Evolutionary conservation across 345 rosid species (phyloP).

Genomic region (Zanthoxylum bungeanum): DNA sequence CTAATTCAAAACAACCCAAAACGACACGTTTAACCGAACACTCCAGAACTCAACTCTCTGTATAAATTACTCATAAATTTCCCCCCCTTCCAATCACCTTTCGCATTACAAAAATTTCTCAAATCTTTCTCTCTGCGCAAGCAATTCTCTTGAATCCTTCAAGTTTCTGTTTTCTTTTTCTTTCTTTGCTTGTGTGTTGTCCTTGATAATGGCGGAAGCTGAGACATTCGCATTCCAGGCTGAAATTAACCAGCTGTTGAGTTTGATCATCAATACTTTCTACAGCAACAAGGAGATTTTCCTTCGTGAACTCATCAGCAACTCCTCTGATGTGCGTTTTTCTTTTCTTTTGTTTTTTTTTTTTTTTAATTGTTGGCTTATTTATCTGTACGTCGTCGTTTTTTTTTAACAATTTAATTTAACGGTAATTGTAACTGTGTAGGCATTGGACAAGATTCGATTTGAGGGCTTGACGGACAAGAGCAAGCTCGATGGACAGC

Average conservation of each 20-base stretch:
- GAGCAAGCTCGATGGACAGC: conserved; percentile 86
- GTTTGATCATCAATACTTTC: conserved; percentile 88
- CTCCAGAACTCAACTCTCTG: conserved; percentile 47
- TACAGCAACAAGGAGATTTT: conserved; percentile 93
- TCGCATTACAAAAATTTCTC: too few relatives aligned
- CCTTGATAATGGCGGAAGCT: conserved; percentile 51
- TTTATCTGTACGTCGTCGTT: not conserved
- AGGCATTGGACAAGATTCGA: conserved; percentile 87
- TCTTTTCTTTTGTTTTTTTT: too few relatives aligned
- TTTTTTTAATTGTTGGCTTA: not conserved
- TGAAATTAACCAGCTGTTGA: conserved; percentile 81
- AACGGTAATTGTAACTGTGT: not conserved
- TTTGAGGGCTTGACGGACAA: conserved; percentile 78
- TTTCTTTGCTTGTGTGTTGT: not conserved
- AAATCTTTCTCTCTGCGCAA: not conserved
- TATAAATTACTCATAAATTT: conserved; percentile 22
- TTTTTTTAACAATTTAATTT: not conserved
- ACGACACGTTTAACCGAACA: conserved; percentile 37
- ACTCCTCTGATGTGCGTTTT: conserved; percentile 61
- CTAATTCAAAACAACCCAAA: not conserved
- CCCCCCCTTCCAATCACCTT: rapidly evolving
- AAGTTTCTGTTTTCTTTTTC: not conserved
- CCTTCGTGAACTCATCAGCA: conserved; percentile 70
- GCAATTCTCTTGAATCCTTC: not conserved
- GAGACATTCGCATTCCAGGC: conserved; percentile 97